Conservation (phyloP, 2,329 filamentous ascomycete species). For the Verticillium nubilum region DNA sequence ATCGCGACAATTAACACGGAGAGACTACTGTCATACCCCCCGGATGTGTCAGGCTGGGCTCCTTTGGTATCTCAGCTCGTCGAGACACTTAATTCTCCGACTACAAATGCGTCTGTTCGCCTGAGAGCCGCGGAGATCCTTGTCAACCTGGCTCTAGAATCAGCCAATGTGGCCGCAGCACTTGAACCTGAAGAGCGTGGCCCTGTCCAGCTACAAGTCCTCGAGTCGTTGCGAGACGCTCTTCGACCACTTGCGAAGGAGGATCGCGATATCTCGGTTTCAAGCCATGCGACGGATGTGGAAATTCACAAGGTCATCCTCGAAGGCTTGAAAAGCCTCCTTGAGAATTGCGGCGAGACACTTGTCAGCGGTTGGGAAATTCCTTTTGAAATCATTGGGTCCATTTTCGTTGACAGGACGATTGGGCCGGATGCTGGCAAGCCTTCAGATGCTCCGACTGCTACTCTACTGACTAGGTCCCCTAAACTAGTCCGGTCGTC, state of each 20-base stretch:
- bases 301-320: conserved; percentile 77
- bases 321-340: conserved; percentile 72
- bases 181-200: conserved; percentile 46
- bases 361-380: conserved; percentile 80
- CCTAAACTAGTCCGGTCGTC: conserved; percentile 75
- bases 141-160: conserved; percentile 51
- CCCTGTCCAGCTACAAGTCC: conserved; percentile 64
- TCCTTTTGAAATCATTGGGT: conserved; percentile 79
- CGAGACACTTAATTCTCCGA: conserved; percentile 39
- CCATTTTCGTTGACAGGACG: conserved; percentile 58
- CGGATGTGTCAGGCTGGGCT: conserved; percentile 70
- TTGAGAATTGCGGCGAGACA: conserved; percentile 85
- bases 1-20: conserved; percentile 69
- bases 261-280: conserved; percentile 47
- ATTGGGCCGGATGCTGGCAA: conserved; percentile 25
- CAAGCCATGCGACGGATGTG: conserved; percentile 59
- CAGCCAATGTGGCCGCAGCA: conserved; percentile 48
- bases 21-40: conserved; percentile 63
- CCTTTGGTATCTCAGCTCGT: conserved; percentile 55
- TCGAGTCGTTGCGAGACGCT: conserved; percentile 60
- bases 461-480: conserved; percentile 50
- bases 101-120: conserved; percentile 46
- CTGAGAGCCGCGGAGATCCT: conserved; percentile 60
- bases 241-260: conserved; percentile 50
- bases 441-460: conserved; percentile 21